phyloP scores from a whole-genome alignment of 2,329 filamentous ascomycete species.

The Exophiala mesophila region DNA sequence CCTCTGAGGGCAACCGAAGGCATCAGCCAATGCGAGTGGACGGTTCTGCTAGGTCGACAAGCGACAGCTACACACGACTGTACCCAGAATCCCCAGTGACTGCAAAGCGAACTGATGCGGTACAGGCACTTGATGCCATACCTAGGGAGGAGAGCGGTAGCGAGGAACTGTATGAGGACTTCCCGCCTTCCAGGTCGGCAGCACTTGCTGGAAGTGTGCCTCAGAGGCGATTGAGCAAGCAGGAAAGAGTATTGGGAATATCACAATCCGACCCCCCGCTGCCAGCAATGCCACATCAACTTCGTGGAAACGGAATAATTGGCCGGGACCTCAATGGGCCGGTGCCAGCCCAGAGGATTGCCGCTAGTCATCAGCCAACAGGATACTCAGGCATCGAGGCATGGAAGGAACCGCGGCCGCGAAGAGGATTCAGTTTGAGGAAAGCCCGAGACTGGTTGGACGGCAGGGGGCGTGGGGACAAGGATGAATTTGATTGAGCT shows the following conservation, averaged over 20 bases:
- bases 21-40: neutral
- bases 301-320: constrained; percentile 23
- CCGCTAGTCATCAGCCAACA: constrained; percentile 1
- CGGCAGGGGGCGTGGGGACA: constrained; percentile 10
- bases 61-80: constrained; percentile 4
- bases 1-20: constrained; percentile 2
- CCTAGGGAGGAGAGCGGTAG: too few species aligned
- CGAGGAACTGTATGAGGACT: too few species aligned
- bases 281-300: constrained; percentile 9
- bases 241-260: constrained; percentile 23
- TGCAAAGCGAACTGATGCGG: too few species aligned
- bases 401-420: constrained; percentile 29
- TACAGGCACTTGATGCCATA: too few species aligned
- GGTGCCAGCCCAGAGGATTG: neutral
- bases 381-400: constrained; percentile 33
- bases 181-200: constrained; percentile 2
- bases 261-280: constrained; percentile 10
- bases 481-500: constrained; percentile 12
- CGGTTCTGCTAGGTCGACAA: constrained; percentile 2
- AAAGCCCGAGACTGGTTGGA: constrained; percentile 21
- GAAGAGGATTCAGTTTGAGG: constrained; percentile 24
- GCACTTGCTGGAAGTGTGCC: constrained; percentile 3
- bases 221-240: constrained; percentile 21
- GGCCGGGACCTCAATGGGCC: constrained; percentile 8
- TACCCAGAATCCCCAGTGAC: neutral